Percentiles rank a stretch among this genome's conserved stretches.
Evolutionary conservation across 306 rosid genomes (phyloP).

Genomic region (Morella rubra): DNA sequence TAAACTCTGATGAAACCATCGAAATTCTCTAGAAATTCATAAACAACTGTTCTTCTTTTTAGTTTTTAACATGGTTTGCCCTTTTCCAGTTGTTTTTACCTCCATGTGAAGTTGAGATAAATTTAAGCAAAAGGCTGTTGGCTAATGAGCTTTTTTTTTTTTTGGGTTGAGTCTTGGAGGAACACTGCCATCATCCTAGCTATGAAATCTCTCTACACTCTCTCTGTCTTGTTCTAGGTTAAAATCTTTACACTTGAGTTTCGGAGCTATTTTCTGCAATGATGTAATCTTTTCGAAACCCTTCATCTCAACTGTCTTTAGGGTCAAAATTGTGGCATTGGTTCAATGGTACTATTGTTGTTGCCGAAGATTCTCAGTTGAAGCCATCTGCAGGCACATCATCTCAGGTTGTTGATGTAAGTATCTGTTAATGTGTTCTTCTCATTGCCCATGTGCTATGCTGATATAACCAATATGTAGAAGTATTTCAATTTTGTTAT

Average conservation of each 20-base stretch:
- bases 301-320: conserved; percentile 30
- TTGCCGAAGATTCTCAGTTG: conserved; percentile 48
- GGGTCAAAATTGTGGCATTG: conserved; percentile 44
- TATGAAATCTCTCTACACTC: background rate
- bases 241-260: background rate
- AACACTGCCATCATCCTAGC: background rate
- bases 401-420: conserved; percentile 57
- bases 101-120: background rate
- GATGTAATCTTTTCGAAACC: background rate
- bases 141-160: background rate
- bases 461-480: conserved; percentile 15
- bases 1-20: background rate
- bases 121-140: background rate
- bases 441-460: conserved; percentile 12
- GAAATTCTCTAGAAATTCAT: background rate
- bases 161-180: background rate
- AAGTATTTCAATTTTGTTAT: conserved; percentile 1
- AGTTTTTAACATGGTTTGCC: background rate
- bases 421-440: conserved; percentile 32
- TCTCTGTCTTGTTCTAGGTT: background rate
- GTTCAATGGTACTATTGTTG: conserved; percentile 59
- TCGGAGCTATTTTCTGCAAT: background rate
- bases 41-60: background rate
- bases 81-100: background rate
- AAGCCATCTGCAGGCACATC: conserved; percentile 47